Percentiles rank a stretch among this genome's conserved stretches.
Evolutionary conservation across 2,329 filamentous ascomycete species (phyloP).

Genomic region (Thielaviopsis musarum): DNA sequence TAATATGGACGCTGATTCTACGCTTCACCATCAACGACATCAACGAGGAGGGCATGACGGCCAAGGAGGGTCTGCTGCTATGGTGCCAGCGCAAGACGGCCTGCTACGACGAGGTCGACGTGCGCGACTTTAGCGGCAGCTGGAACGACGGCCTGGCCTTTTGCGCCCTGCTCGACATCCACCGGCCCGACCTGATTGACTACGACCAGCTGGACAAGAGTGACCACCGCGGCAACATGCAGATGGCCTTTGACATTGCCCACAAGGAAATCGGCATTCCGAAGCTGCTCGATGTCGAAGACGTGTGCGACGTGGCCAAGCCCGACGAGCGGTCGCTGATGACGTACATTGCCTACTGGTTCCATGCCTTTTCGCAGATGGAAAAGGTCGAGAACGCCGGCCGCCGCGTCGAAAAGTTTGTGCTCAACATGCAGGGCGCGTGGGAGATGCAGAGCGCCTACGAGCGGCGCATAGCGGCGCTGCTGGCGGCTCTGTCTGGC

Average conservation of each 20-base stretch:
- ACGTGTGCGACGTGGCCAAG: conserved; percentile 91
- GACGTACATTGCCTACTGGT: conserved; percentile 99
- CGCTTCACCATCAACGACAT: conserved; percentile 98
- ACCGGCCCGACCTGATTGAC: conserved; percentile 91
- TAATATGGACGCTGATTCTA: conserved; percentile 97
- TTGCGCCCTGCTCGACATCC: conserved; percentile 89
- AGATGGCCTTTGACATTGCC: conserved; percentile 91
- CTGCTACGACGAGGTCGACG: conserved; percentile 93
- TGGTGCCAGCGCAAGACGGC: conserved; percentile 99
- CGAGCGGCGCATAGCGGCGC: conserved; percentile 73
- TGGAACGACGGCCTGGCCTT: conserved; percentile 98
- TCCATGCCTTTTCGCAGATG: conserved; percentile 98
- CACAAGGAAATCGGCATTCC: conserved; percentile 94
- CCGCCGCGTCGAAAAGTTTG: conserved; percentile 91
- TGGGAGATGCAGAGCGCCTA: conserved; percentile 99
- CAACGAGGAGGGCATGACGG: conserved; percentile 93
- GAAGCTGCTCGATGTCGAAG: conserved; percentile 87
- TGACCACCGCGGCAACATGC: conserved; percentile 94
- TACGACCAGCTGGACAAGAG: conserved; percentile 87
- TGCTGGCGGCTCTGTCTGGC: conserved; percentile 56
- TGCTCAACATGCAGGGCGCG: conserved; percentile 95
- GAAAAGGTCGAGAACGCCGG: conserved; percentile 97
- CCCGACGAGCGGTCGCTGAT: conserved; percentile 93
- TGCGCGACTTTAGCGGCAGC: conserved; percentile 83
- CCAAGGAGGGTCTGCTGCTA: conserved; percentile 82